Base-by-base conservation (phyloP, 2,329 filamentous ascomycete species). In the Incumbomyces lentus region DNA sequence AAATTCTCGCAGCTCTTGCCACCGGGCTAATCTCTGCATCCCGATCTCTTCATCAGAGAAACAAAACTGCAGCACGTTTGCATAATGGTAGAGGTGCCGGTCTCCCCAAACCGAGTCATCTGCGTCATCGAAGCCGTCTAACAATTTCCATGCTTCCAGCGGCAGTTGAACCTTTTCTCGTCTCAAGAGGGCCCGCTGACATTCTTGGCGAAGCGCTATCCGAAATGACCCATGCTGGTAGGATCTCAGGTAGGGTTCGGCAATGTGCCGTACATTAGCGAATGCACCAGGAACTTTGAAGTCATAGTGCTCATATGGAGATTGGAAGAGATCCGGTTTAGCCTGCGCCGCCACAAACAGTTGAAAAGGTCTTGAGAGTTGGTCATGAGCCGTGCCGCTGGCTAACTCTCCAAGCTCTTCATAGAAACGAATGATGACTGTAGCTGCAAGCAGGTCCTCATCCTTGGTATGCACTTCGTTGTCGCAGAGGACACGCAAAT, bases 21-120 rank as follows among this genome's bases (percentile, higher is more conserved):
- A 57, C 19, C 46, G 41, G 37, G 52, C 48, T 14, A 48, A 43
- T 16, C 48, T 47, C 7, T 46, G 40, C 36, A 42, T 35, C 5
- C 43, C 48, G 22, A 14, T 32, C 12, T 38, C 40, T 14, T 36
- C 16, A 7, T 44, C n/a, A 3, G 46, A 31, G 16, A 81, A 82
- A 57, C 79, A 82, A 54, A 73, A 80, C 50, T 79, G 76, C 13
- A 82, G 62, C 1, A 81, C 75, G 50, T 81, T 76, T n/a, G 77
- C 77, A 45, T 77, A 78, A 54, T 79, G 74, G 2, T 78, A 70
- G 0, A 82, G 70, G 13, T 78, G 74, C 13, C 77, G 69, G 58
- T 81, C 80, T 1, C 77, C 48, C 53, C 53, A 55, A 13, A 54
- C 40, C 16, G 51, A 52, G 34, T 57, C 55, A 39, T 55, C 52